phyloP scores from a whole-genome alignment of 768 basidiomycete species.

The Vishniacozyma victoriae region DNA sequence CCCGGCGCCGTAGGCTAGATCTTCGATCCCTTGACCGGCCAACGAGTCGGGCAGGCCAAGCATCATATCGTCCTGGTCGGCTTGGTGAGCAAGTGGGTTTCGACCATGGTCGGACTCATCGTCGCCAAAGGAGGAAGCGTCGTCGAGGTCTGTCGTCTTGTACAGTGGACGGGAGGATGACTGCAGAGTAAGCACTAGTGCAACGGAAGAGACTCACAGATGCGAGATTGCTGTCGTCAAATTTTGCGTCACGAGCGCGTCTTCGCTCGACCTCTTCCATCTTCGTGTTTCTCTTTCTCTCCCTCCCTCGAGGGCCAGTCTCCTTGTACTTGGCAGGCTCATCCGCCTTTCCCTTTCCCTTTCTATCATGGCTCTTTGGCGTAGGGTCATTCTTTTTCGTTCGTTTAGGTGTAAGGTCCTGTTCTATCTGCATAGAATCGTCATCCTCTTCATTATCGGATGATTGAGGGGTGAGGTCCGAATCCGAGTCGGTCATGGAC shows the following conservation, averaged over 20 bases:
- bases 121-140: conserved; percentile 29
- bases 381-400: too few relatives aligned
- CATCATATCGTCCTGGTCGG: conserved; percentile 22
- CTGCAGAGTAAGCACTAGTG: conserved; percentile 3
- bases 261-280: conserved; percentile 27
- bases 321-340: background rate
- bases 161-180: conserved; percentile 1
- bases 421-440: background rate
- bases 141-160: conserved; percentile 10
- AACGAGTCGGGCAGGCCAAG: conserved; percentile 26
- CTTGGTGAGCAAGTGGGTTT: conserved; percentile 1
- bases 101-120: conserved; percentile 26
- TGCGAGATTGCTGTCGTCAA: conserved; percentile 11
- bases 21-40: conserved; percentile 39
- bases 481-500: too few relatives aligned
- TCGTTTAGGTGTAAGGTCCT: too few relatives aligned
- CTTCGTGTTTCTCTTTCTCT: conserved; percentile 29
- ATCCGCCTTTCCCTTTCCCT: background rate
- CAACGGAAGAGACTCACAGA: background rate
- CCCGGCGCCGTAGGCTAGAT: conserved; percentile 37
- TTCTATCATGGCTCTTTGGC: background rate
- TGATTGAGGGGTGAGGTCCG: background rate
- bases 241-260: conserved; percentile 38
- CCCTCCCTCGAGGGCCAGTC: conserved; percentile 24
- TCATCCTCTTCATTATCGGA: background rate